These are phyloP conservation scores for Fusarium anguioides DNA, from an alignment of 2,329 filamentous ascomycete genomes.

Conservation along the genomic window DNA sequence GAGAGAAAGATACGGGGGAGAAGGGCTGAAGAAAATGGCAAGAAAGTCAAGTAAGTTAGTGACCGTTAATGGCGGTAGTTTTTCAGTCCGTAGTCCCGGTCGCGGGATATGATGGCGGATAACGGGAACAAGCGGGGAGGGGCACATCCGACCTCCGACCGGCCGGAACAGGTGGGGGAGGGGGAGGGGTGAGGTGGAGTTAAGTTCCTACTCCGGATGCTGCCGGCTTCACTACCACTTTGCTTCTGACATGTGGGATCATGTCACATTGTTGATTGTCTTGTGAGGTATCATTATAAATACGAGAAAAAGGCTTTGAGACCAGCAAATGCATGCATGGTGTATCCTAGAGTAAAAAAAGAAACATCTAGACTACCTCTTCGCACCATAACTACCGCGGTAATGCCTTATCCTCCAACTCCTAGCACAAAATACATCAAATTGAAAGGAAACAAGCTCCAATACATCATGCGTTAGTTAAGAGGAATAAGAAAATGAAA, in stretches of 20 bases:
- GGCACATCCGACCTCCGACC: conserved; percentile 12
- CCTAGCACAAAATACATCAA: conserved; percentile 25
- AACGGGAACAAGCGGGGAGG: conserved; percentile 19
- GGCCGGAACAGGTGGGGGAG: conserved; percentile 36
- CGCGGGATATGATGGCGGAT: conserved; percentile 31
- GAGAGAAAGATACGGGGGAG: neutral
- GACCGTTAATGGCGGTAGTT: neutral
- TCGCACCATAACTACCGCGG: too few relatives aligned
- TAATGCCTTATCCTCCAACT: conserved; percentile 39
- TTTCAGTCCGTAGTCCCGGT: conserved; percentile 13
- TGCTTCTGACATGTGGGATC: neutral
- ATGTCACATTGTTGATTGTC: neutral
- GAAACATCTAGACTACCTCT: neutral
- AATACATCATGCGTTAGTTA: conserved; percentile 32
- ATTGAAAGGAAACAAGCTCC: conserved; percentile 20
- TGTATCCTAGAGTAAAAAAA: conserved; percentile 8
- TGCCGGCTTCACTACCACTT: conserved; percentile 8
- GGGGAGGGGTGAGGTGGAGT: too few relatives aligned
- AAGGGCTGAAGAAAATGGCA: neutral
- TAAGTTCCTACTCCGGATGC: conserved; percentile 12
- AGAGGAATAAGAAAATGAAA: neutral
- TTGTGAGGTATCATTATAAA: too few relatives aligned
- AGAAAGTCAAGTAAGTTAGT: neutral
- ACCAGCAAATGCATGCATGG: neutral
- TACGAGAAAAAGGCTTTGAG: neutral